Conservation (phyloP, 805 yeast genomes). For the Hanseniaspora nectarophila region DNA sequence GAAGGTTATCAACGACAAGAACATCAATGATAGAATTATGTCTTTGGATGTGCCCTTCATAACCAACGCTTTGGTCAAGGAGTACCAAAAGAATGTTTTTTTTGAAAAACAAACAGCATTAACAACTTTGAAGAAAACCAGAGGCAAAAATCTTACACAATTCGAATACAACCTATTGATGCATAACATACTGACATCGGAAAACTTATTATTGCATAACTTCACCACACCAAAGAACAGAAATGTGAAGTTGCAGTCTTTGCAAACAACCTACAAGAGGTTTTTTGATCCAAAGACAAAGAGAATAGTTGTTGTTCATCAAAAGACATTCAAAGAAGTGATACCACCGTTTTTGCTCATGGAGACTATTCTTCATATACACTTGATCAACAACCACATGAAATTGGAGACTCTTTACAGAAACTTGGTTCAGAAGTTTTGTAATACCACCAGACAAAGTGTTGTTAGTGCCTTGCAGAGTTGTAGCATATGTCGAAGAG, state of each 20-base stretch:
- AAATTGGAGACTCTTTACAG: constrained; percentile 17
- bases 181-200: constrained; percentile 4
- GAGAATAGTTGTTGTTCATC: constrained; percentile 18
- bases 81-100: not conserved
- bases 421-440: constrained; percentile 19
- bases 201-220: constrained; percentile 3
- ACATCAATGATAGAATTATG: constrained; percentile 10
- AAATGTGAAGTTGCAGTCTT: not conserved
- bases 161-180: constrained; percentile 9
- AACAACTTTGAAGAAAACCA: not conserved
- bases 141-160: constrained; percentile 11
- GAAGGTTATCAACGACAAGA: constrained; percentile 3
- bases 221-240: constrained; percentile 11
- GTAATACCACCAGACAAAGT: constrained; percentile 23
- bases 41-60: constrained; percentile 5
- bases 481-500: constrained; percentile 20
- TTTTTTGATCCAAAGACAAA: constrained; percentile 11
- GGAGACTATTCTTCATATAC: constrained; percentile 25
- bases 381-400: constrained; percentile 26
- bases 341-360: constrained; percentile 25
- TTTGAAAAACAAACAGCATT: not conserved
- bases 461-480: constrained; percentile 19
- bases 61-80: not conserved
- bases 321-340: constrained; percentile 14
- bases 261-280: constrained; percentile 1